phyloP scores from a whole-genome alignment of 805 yeast species.

The Sugiyamaella mastotermitis region DNA sequence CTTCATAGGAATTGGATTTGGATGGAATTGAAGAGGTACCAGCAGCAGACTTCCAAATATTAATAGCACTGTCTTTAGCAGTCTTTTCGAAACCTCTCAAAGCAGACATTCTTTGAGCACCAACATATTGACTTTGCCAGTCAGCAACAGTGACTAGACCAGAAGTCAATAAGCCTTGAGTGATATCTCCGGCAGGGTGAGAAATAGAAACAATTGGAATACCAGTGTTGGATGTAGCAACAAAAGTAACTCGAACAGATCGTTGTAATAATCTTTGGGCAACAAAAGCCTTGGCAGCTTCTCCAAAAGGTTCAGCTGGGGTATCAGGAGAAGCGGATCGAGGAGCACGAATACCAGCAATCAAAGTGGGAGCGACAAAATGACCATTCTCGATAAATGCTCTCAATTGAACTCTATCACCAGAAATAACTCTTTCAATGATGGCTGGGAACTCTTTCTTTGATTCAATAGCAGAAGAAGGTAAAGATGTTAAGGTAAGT shows the following conservation, averaged over 20 bases:
- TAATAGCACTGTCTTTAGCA: slow-evolving; percentile 52
- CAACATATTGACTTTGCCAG: slow-evolving; percentile 70
- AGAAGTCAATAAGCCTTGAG: slow-evolving; percentile 55
- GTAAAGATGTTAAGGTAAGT: slow-evolving; percentile 17
- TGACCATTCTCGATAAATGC: slow-evolving; percentile 44
- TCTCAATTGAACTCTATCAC: slow-evolving; percentile 69
- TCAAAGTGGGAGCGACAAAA: slow-evolving; percentile 49
- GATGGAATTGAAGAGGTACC: slow-evolving; percentile 26
- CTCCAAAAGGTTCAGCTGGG: slow-evolving; percentile 51
- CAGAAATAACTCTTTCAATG: slow-evolving; percentile 70
- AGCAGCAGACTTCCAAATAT: slow-evolving; percentile 46
- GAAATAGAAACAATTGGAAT: slow-evolving; percentile 40
- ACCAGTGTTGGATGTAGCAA: slow-evolving; percentile 53
- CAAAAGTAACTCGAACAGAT: slow-evolving; percentile 47
- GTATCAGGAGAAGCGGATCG: slow-evolving; percentile 47
- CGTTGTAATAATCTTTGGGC: slow-evolving; percentile 60
- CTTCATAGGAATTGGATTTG: slow-evolving; percentile 48
- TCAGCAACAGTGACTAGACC: slow-evolving; percentile 76
- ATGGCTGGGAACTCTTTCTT: slow-evolving; percentile 46
- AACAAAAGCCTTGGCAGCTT: slow-evolving; percentile 58
- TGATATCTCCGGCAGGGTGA: slow-evolving; percentile 76
- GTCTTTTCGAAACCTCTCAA: slow-evolving; percentile 60
- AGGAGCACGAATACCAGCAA: slow-evolving; percentile 74
- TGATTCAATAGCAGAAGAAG: slow-evolving; percentile 21
- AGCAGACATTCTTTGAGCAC: slow-evolving; percentile 53